These are phyloP conservation scores for Candida peoriensis DNA, from an alignment of 805 yeast species.

Conservation along the genomic window DNA sequence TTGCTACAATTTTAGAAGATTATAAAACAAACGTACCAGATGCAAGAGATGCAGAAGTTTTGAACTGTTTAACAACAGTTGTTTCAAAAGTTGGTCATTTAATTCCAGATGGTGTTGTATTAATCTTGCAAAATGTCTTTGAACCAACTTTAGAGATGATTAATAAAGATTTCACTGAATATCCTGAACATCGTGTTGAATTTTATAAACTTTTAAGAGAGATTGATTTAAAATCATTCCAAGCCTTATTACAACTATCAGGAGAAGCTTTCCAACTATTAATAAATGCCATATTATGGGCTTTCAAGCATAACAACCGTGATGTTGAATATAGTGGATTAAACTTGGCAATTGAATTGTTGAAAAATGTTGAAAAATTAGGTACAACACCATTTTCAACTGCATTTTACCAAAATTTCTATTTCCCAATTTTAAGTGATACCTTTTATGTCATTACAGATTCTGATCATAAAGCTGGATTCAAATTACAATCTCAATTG, in stretches of 20 bases:
- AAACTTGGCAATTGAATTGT: conserved; percentile 73
- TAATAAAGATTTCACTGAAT: conserved; percentile 90
- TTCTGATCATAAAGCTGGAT: conserved; percentile 96
- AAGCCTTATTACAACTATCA: conserved; percentile 81
- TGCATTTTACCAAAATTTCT: conserved; percentile 84
- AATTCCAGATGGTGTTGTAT: conserved; percentile 85
- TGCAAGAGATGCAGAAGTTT: conserved; percentile 96
- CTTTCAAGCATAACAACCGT: conserved; percentile 94
- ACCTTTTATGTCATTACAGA: conserved; percentile 92
- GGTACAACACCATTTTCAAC: conserved; percentile 68
- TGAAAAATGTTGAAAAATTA: conserved; percentile 76
- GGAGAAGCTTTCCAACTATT: conserved; percentile 89
- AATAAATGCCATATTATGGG: conserved; percentile 95
- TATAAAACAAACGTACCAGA: conserved; percentile 86
- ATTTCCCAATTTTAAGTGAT: conserved; percentile 84
- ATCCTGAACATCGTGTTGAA: conserved; percentile 96
- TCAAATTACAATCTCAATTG: conserved; percentile 79
- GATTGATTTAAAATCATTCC: conserved; percentile 79
- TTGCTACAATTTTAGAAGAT: conserved; percentile 83
- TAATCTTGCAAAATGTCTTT: conserved; percentile 84
- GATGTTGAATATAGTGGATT: conserved; percentile 94
- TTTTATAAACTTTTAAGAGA: conserved; percentile 87
- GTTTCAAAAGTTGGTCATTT: conserved; percentile 81
- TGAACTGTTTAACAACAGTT: conserved; percentile 89
- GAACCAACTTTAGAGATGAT: conserved; percentile 95